Base-by-base conservation (phyloP, 2,329 filamentous ascomycete species). In the Beauveria australis region DNA sequence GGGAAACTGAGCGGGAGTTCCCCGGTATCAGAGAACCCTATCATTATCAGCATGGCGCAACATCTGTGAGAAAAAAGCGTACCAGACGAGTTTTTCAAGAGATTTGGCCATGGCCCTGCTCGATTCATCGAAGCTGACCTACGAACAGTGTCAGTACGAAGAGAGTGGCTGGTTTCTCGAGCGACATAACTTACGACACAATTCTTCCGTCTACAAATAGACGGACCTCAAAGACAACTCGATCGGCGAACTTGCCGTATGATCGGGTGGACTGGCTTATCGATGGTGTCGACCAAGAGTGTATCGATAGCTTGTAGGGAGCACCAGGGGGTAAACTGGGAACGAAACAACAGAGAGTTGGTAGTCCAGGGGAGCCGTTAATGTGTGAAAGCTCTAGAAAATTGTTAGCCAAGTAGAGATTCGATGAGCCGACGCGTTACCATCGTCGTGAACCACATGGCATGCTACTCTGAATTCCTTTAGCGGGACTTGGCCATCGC, bases 391-490 rank as follows among this genome's bases (percentile, higher is more conserved):
- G 81, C 60, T 86, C 84, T 83, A 41, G 3, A n/a, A 5, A 10
- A 19, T n/a, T 18, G 22, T 47, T 33, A 53, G 43, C 30, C 8
- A 24, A 24, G 43, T 18, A 18, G 3, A 48, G 12, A 10, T 26
- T 40, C 3, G n/a, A 28, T 1, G 3, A 46, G 5, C 40, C 19
- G 26, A 16, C 1, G 18, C 47, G 28, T 24, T 66, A 78, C 78
- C 78, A 53, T 70, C 61, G 67, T 83, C 80, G 6, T 78, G 76
- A n/a, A 86, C 81, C 37, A 88, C 84, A 70, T 89, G 88, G 71
- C 89, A 95, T 63, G 84, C 80, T 8, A 89, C 90, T 69, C 86
- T 87, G 79, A 94, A 96, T 73, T 95, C 91, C 72, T 90, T 89
- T 60, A 92, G 74, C 1, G 91, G 91, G 14, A 88, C 71, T 67